Evolutionary conservation across 495 filamentous ascomycete species (phyloP), one percentile per base, ranked within the genome.

Genomic region (Elasticomyces elasticus): DNA sequence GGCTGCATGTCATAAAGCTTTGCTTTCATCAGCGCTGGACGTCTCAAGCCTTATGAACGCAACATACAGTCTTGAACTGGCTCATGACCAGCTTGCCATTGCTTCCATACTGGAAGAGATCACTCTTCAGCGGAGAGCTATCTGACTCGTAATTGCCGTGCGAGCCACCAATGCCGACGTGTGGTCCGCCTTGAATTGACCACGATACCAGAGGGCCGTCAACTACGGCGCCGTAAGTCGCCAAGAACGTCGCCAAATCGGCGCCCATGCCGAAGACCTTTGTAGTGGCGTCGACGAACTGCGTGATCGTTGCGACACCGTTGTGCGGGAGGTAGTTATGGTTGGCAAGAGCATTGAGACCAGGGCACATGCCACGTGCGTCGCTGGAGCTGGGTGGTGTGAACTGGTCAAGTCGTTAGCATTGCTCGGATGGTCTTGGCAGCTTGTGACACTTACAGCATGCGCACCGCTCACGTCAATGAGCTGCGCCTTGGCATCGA

Each of bases 141-240:
- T 84, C 79, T 5, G 68, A 58, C 63, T 82, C 79, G 58, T 76
- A 75, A 28, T 76, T 75, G 61, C 76, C 79, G 59, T 81, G 79
- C 3, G 71, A 76, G 45, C 74, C 74, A 40, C 67, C 69, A 5
- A 82, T 64, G 20, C 77, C 76, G 40, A 66, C 62, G 15, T 74
- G 73, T 52, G 30, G 49, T 41, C 61, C 64, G 9, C 54, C 66
- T 7, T 61, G 62, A 33, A 71, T 69, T 7, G 62, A 66, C 38
- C 62, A 67, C 35, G 27, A 44, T 5, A 28, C 52, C 5, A 71
- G 57, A 51, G 77, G 64, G 0, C 77, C 77, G 47, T 75, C 72
- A 55, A 77, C 69, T 25, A 76, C 67, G 12, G 74, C 72, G 44
- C 75, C 74, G 64, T 75, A 78, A 19, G 71, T 56, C 13, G 74